Evolutionary conservation across 768 basidiomycete genomes (phyloP).

Genomic region (Ramaria sp.): DNA sequence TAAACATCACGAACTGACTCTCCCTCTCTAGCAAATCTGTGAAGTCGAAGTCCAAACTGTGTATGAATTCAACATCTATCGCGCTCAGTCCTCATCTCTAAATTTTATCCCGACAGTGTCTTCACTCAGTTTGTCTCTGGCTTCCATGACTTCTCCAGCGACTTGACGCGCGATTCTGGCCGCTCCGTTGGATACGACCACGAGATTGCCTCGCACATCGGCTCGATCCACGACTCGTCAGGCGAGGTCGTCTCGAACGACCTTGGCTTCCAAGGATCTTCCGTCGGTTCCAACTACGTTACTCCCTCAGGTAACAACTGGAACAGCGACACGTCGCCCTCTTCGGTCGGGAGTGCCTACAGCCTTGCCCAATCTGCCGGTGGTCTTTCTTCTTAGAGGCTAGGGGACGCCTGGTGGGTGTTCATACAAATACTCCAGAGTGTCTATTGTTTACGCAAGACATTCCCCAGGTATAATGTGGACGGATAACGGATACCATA

Average conservation of each 20-base stretch:
- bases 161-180: slow-evolving; percentile 1
- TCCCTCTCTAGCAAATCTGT: slow-evolving; percentile 28
- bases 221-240: neutral
- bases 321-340: slow-evolving; percentile 17
- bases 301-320: slow-evolving; percentile 32
- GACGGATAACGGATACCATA: too few species aligned
- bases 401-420: too few species aligned
- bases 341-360: slow-evolving; percentile 9
- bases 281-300: slow-evolving; percentile 28
- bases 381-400: neutral
- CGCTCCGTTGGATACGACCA: slow-evolving; percentile 6
- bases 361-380: slow-evolving; percentile 4
- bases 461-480: too few species aligned
- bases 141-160: slow-evolving; percentile 1
- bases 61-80: neutral
- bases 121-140: slow-evolving; percentile 7
- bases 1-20: neutral
- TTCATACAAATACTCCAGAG: too few species aligned
- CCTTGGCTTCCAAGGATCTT: slow-evolving; percentile 8
- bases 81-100: neutral
- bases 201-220: slow-evolving; percentile 7
- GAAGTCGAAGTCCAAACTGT: slow-evolving; percentile 37
- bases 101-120: neutral
- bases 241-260: slow-evolving; percentile 3
- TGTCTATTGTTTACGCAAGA: too few species aligned